phyloP scores from a whole-genome alignment of 1,284 basidiomycete species.

The Retiboletus flavoniger region DNA sequence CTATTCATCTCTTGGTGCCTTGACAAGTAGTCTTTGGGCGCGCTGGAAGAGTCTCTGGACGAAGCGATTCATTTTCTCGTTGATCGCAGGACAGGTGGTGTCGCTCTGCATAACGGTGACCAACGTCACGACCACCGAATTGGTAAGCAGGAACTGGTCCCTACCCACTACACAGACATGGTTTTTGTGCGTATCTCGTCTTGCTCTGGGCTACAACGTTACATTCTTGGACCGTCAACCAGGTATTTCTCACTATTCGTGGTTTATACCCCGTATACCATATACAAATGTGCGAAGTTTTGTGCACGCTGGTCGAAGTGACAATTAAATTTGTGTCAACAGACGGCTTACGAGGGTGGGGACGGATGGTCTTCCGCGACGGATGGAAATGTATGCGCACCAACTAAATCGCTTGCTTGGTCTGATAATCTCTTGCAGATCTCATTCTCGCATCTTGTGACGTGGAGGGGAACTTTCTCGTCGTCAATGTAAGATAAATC shows the following conservation, averaged over 20 bases:
- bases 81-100: slow-evolving; percentile 77
- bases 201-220: background rate
- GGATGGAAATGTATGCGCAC: slow-evolving; percentile 77
- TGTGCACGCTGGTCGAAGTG: background rate
- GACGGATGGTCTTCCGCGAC: slow-evolving; percentile 63
- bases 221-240: slow-evolving; percentile 3
- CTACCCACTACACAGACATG: slow-evolving; percentile 79
- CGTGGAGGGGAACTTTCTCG: slow-evolving; percentile 83
- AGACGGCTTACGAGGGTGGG: slow-evolving; percentile 82
- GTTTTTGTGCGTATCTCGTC: slow-evolving; percentile 60
- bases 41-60: slow-evolving; percentile 77
- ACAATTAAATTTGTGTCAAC: slow-evolving; percentile 3
- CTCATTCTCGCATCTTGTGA: slow-evolving; percentile 75
- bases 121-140: slow-evolving; percentile 78
- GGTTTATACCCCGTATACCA: slow-evolving; percentile 82
- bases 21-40: slow-evolving; percentile 48
- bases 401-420: background rate
- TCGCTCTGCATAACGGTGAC: slow-evolving; percentile 85
- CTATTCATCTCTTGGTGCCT: slow-evolving; percentile 56
- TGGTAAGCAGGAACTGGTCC: slow-evolving; percentile 66
- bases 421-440: slow-evolving; percentile 44
- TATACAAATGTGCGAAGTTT: slow-evolving; percentile 65
- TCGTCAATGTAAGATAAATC: slow-evolving; percentile 56
- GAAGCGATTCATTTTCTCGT: slow-evolving; percentile 60
- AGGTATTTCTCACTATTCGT: slow-evolving; percentile 78